These are phyloP conservation scores for Halenospora varia DNA, from an alignment of 495 filamentous ascomycete species.

Conservation along the genomic window DNA sequence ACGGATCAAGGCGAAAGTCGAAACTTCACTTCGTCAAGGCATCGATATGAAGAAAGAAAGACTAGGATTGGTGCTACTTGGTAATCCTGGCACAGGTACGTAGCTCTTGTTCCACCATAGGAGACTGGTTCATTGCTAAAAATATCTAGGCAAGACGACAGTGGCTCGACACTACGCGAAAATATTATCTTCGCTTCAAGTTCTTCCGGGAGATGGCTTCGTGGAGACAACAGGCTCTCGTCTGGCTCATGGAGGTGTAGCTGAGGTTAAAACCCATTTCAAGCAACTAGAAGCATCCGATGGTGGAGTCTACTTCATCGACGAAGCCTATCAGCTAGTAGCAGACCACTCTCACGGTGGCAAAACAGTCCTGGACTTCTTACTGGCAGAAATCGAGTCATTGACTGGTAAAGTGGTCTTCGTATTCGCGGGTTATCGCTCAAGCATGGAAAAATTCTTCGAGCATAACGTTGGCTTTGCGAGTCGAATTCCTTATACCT, in stretches of 20 bases:
- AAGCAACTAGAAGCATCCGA: conserved; percentile 49
- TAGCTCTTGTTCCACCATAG: background rate
- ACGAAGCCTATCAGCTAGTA: conserved; percentile 64
- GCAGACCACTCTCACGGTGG: conserved; percentile 43
- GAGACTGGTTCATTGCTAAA: conserved; percentile 12
- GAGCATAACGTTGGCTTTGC: conserved; percentile 71
- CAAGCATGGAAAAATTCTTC: conserved; percentile 78
- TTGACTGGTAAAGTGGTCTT: conserved; percentile 71
- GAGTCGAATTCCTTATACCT: conserved; percentile 62
- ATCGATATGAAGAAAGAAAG: conserved; percentile 53
- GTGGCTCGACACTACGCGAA: conserved; percentile 73
- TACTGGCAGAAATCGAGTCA: conserved; percentile 74
- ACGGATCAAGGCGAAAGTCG: conserved; percentile 62
- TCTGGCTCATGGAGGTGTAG: conserved; percentile 61
- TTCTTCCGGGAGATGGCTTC: conserved; percentile 50
- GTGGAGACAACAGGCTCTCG: conserved; percentile 65
- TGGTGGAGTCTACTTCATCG: conserved; percentile 60
- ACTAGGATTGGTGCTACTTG: conserved; percentile 61
- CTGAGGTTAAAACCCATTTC: conserved; percentile 53
- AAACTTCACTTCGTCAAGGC: conserved; percentile 53
- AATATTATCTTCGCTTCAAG: conserved; percentile 58
- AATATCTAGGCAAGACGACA: conserved; percentile 67
- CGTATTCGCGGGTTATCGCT: conserved; percentile 72
- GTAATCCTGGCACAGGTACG: conserved; percentile 77
- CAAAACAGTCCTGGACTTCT: conserved; percentile 62